These are phyloP conservation scores for Gossypium thurberi DNA, from an alignment of 345 rosid genomes.

Conservation along the genomic window DNA sequence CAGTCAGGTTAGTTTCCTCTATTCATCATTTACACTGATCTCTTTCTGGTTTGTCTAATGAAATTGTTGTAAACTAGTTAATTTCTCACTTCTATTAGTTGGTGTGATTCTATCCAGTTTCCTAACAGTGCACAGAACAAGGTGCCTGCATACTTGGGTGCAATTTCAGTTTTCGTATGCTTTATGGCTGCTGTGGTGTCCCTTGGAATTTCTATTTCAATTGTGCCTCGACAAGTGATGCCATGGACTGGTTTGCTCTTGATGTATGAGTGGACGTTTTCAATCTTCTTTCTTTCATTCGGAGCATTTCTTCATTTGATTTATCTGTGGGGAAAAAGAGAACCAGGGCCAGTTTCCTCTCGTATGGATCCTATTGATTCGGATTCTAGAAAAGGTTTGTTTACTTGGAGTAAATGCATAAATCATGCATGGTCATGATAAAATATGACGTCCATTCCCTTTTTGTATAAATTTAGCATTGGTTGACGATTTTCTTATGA, in stretches of 20 bases:
- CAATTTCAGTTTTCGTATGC: constrained; percentile 50
- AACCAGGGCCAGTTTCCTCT: constrained; percentile 36
- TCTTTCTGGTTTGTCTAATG: background rate
- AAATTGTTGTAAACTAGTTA: background rate
- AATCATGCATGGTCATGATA: background rate
- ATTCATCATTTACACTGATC: background rate
- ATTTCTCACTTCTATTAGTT: background rate
- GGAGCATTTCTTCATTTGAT: constrained; percentile 64
- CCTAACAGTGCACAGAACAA: constrained; percentile 12
- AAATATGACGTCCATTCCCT: background rate
- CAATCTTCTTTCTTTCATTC: constrained; percentile 55
- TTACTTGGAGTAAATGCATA: background rate
- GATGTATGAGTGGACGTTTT: constrained; percentile 81
- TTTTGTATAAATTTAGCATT: background rate
- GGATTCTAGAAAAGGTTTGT: constrained; percentile 74
- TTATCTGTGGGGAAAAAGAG: constrained; percentile 55
- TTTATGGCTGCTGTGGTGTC: constrained; percentile 46
- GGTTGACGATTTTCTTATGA: constrained; percentile 3
- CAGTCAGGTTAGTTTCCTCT: constrained; percentile 42
- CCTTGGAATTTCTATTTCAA: constrained; percentile 49
- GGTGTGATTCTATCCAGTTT: constrained; percentile 31
- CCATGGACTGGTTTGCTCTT: constrained; percentile 94
- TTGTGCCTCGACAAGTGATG: constrained; percentile 81
- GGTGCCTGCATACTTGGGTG: constrained; percentile 61
- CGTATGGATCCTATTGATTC: constrained; percentile 39